Evolutionary conservation across 78 protist genomes (phyloP), one percentile per base, ranked within the genome.

Genomic region (slime mould (Dictyostelium discoideum)): DNA sequence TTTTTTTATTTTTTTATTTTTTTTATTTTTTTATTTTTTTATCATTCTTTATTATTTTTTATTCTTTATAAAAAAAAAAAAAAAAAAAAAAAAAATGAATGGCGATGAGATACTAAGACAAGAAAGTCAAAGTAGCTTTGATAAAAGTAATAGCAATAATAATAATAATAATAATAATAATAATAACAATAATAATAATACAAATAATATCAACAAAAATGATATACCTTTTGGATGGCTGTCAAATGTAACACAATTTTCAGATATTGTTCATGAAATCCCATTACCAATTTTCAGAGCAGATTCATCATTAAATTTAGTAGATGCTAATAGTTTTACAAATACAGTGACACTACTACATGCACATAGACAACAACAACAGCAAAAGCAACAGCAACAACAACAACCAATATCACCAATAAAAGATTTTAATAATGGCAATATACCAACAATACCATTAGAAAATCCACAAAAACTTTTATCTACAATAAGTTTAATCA

Each of bases 241-340:
- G 2, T 48, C 84, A 69, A 90, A 90, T 90, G 26, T 48, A 5
- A 14, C 84, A 69, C 87, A 82, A 24, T 67, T 90, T 44, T 74
- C 83, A 8, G 95, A 90, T 50, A 79, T 86, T 16, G 74, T 69
- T 9, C 80, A 81, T 73, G 95, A 90, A 22, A 24, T 90, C 29
- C 95, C 95, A 50, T 14, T 90, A 24, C 95, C 95, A 29, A 20
- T n/a, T 46, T 72, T 67, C 73, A 80, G 95, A 73, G 50, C 84
- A 67, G 95, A 90, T 32, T 29, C 81, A 67, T 90, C 95, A 20
- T 14, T 90, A 14, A 22, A 85, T 85, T 26, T 85, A 22, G 42
- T 85, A 5, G 72, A 85, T 40, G 11, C 69, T 7, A 69, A 44
- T 42, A 24, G 40, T 16, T 44, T 85, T 44, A 24, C 90, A 20